Base-by-base conservation (phyloP, 176 grass and related monocot genomes). In the Phyllostachys edulis region DNA sequence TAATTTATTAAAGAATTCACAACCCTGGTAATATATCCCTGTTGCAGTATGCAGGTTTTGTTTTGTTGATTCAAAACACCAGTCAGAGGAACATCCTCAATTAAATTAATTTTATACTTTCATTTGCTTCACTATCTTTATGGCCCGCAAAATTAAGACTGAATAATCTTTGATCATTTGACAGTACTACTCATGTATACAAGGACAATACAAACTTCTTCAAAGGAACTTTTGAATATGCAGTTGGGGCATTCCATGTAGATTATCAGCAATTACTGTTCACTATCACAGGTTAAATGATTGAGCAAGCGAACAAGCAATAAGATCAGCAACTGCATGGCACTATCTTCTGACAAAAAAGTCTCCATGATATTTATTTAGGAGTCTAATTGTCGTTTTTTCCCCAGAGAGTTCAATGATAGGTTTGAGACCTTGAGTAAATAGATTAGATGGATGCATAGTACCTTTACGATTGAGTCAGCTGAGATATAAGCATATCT, bases 391-490 rank as follows among this genome's bases (percentile, higher is more conserved):
- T 9, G 40, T 34, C 41, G 29, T 65, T 63, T 11, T 80, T 26
- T 29, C 76, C 37, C 32, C 2, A 56, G 60, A 51, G 12, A 57
- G 45, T 69, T 78, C 63, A 39, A 41, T 78, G 67, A 74, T 61
- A 88, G 9, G 36, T 68, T 29, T 4, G 4, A 67, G 37, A 7
- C n/a, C 63, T 23, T 4, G 4, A 67, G 37, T 76, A 77, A 54
- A 87, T 34, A 60, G n/a, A 82, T 56, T 7, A 59, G 69, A 52
- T 80, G 45, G 17, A 74, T 82, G 83, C 7, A 20, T 50, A 63
- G 39, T 92, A 99, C 96, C 91, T 90, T 89, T 78, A 94, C 71
- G 32, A 96, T 90, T 54, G 85, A 91, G 63, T 90, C 80, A 73
- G 89, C 56, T 55, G 86, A 70, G 72, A 92, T 77, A 71, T 94